A percentile compares a stretch with the other conserved stretches of the same genome.
These are phyloP conservation scores for Phytophthora ramorum DNA, from an alignment of 352 stramenopile genomes.

Conservation along the genomic window DNA sequence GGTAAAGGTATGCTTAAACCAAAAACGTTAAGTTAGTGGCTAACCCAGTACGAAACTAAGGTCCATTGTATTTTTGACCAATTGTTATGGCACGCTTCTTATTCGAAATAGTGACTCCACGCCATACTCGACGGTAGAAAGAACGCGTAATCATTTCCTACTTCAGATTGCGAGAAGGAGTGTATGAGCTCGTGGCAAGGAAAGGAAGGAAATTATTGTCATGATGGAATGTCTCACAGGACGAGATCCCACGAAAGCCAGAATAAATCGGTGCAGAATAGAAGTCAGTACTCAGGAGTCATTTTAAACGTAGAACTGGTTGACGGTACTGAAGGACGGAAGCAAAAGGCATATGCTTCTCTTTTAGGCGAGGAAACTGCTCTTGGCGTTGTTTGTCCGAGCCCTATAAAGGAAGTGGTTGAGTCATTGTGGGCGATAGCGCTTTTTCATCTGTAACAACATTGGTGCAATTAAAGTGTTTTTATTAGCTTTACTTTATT, in stretches of 20 bases:
- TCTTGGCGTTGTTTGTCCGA: constrained; percentile 6
- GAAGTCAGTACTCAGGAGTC: constrained; percentile 6
- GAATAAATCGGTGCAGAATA: constrained; percentile 6
- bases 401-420: constrained; percentile 1
- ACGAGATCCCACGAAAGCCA: constrained; percentile 12
- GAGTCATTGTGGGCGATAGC: constrained; percentile 9
- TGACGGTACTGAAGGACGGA: background rate
- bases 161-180: constrained; percentile 9
- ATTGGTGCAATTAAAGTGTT: constrained; percentile 1
- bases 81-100: no score
- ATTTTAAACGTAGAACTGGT: constrained; percentile 1
- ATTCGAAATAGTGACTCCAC: no score
- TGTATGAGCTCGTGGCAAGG: constrained; percentile 12
- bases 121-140: no score
- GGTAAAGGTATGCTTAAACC: no score
- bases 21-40: no score
- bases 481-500: constrained; percentile 4
- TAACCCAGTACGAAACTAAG: no score
- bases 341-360: background rate
- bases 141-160: background rate
- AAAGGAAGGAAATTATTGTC: constrained; percentile 4
- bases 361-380: constrained; percentile 6
- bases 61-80: no score
- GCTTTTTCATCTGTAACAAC: constrained; percentile 9
- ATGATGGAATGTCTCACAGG: constrained; percentile 12